A percentile compares a stretch with the other conserved stretches of the same genome.
phyloP scores from a whole-genome alignment of 1,284 basidiomycete genomes.

The Mycosarcoma mackinlayi region DNA sequence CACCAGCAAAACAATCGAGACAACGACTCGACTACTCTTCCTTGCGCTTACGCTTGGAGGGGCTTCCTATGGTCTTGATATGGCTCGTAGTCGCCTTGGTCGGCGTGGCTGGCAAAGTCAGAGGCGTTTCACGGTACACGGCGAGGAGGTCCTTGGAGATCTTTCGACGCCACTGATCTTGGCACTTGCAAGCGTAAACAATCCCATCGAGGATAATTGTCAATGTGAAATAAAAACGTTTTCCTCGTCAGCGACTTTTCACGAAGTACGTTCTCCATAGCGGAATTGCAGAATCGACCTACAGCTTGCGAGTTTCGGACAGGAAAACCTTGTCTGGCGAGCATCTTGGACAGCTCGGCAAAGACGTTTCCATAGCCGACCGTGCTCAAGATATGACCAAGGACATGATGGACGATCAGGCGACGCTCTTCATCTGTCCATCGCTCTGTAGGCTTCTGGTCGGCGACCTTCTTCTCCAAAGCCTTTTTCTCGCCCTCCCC shows the following conservation, averaged over 20 bases:
- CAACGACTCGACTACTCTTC: neutral
- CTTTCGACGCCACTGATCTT: slow-evolving; percentile 34
- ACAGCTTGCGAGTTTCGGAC: slow-evolving; percentile 4
- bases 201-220: neutral
- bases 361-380: slow-evolving; percentile 10
- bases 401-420: slow-evolving; percentile 27
- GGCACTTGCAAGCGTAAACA: neutral
- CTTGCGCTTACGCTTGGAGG: slow-evolving; percentile 28
- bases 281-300: neutral
- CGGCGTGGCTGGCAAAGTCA: neutral
- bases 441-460: slow-evolving; percentile 9
- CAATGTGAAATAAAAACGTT: too few species aligned
- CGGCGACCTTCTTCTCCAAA: neutral
- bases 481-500: neutral
- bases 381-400: slow-evolving; percentile 16
- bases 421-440: slow-evolving; percentile 29
- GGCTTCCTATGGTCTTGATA: slow-evolving; percentile 3
- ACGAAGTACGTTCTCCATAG: neutral
- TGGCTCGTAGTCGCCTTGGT: neutral
- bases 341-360: slow-evolving; percentile 2
- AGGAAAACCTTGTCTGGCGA: slow-evolving; percentile 16
- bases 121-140: slow-evolving; percentile 5
- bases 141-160: slow-evolving; percentile 24
- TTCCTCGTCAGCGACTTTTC: too few species aligned
- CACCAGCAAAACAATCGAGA: neutral